phyloP scores from a whole-genome alignment of 2,329 filamentous ascomycete species.

The Dichotomopilus funicola region DNA sequence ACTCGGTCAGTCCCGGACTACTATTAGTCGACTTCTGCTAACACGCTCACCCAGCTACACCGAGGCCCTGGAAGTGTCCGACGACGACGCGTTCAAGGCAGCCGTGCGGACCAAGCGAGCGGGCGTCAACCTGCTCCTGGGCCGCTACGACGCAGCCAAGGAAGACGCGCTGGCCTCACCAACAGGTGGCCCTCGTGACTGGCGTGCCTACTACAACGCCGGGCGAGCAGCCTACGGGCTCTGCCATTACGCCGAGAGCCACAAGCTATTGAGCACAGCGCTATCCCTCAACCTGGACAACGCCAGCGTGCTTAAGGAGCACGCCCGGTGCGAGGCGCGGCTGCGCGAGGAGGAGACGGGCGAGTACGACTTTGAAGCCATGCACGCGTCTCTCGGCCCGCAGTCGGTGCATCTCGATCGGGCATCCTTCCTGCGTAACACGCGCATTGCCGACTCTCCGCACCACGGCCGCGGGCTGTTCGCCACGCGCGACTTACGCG shows the following conservation, averaged over 20 bases:
- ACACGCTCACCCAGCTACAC: slow-evolving; percentile 26
- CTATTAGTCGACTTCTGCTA: background rate
- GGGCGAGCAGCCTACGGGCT: slow-evolving; percentile 32
- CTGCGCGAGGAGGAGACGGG: slow-evolving; percentile 26
- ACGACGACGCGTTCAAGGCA: slow-evolving; percentile 17
- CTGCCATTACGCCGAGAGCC: slow-evolving; percentile 25
- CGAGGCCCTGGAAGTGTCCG: slow-evolving; percentile 27
- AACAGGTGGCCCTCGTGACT: slow-evolving; percentile 23
- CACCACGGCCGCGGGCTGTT: slow-evolving; percentile 38
- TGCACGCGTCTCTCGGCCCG: slow-evolving; percentile 20
- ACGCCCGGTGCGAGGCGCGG: slow-evolving; percentile 23
- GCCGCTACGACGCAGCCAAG: slow-evolving; percentile 29
- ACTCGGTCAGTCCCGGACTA: background rate
- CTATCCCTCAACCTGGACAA: slow-evolving; percentile 21
- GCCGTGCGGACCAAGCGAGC: slow-evolving; percentile 29
- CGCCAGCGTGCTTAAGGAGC: slow-evolving; percentile 20
- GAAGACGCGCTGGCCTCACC: slow-evolving; percentile 29
- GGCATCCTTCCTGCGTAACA: slow-evolving; percentile 31
- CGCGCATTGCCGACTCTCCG: slow-evolving; percentile 27
- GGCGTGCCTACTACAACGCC: slow-evolving; percentile 31
- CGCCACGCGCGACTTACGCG: slow-evolving; percentile 30
- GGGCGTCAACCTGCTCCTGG: slow-evolving; percentile 29
- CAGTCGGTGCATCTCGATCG: slow-evolving; percentile 26
- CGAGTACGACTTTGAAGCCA: slow-evolving; percentile 26
- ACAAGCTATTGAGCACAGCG: slow-evolving; percentile 23